Evolutionary conservation across 805 yeast genomes (phyloP).

Genomic region (Cyberlindnera amylophila): DNA sequence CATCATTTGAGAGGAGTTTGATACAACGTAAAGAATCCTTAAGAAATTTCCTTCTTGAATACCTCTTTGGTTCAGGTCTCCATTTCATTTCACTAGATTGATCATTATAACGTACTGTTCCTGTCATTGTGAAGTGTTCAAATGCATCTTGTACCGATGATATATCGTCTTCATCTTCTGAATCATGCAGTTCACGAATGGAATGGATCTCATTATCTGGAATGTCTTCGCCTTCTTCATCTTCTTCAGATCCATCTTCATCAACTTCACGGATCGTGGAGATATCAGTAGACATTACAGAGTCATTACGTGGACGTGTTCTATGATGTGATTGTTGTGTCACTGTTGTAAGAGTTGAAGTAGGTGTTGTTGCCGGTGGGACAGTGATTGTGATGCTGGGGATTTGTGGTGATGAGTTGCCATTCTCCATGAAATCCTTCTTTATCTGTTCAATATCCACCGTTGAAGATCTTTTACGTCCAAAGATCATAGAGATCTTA

Average conservation of each 20-base stretch:
- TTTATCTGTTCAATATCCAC: constrained; percentile 11
- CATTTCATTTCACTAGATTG: constrained; percentile 33
- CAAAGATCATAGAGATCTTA: constrained; percentile 15
- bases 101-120: not conserved
- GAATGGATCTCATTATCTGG: constrained; percentile 17
- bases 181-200: constrained; percentile 23
- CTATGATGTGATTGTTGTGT: not conserved
- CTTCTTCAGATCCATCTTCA: constrained; percentile 23
- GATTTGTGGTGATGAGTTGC: not conserved
- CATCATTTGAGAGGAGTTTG: constrained; percentile 47
- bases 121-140: constrained; percentile 3
- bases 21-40: constrained; percentile 56
- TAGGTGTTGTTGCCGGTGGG: not conserved
- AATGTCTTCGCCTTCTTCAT: constrained; percentile 17
- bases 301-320: not conserved
- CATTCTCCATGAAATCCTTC: constrained; percentile 4
- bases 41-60: constrained; percentile 38
- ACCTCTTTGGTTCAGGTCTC: constrained; percentile 41
- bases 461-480: constrained; percentile 9
- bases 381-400: not conserved
- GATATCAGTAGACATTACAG: not conserved
- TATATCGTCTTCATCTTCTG: constrained; percentile 18
- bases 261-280: constrained; percentile 21
- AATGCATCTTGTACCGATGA: constrained; percentile 14
- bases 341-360: not conserved